Percentiles rank a stretch among this genome's conserved stretches.
Evolutionary conservation across 805 yeast genomes (phyloP).

Genomic region (Lipomyces mesembrius): DNA sequence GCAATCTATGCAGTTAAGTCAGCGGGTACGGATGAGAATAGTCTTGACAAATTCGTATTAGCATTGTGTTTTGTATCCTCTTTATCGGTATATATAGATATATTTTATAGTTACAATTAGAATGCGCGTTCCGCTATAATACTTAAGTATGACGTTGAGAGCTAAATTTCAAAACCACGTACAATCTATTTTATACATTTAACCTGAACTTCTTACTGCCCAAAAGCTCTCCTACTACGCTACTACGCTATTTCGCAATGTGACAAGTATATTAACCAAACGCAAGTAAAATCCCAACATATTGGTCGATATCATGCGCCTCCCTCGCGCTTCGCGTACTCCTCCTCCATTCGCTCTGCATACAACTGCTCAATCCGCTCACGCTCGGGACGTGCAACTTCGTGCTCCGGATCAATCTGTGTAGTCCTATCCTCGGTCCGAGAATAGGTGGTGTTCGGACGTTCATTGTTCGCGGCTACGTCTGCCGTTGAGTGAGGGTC

Average conservation of each 20-base stretch:
- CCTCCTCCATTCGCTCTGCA: conserved; percentile 49
- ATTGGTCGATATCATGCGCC: conserved; percentile 38
- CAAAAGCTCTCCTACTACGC: no score
- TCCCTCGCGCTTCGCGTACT: conserved; percentile 51
- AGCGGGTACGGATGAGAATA: no score
- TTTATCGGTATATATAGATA: no score
- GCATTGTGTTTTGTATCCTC: no score
- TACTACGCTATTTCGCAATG: background rate
- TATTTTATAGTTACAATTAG: no score
- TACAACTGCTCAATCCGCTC: conserved; percentile 37
- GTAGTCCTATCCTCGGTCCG: background rate
- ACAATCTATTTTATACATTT: no score
- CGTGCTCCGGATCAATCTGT: background rate
- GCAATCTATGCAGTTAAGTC: no score
- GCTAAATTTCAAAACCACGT: no score
- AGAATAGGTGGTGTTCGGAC: background rate
- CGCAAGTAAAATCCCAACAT: background rate
- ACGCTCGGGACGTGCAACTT: background rate
- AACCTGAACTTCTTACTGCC: no score
- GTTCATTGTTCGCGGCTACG: background rate
- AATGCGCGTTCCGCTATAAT: no score
- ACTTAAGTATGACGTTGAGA: no score
- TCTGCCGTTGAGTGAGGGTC: background rate
- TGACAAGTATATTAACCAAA: background rate
- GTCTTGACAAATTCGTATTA: no score